Evolutionary conservation across 306 rosid species (phyloP).

Genomic region (Morella rubra): DNA sequence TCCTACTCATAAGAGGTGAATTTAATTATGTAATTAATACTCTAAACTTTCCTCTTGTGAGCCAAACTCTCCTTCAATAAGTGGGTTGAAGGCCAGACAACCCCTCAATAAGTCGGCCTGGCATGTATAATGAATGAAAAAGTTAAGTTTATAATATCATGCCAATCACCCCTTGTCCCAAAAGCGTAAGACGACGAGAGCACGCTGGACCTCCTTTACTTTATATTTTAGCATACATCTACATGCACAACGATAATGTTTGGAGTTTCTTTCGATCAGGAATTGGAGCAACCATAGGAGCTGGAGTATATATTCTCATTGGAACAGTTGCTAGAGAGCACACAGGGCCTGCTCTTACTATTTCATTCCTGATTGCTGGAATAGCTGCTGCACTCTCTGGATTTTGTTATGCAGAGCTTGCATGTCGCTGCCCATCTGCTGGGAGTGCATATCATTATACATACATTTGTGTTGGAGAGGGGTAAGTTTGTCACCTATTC

Average conservation of each 20-base stretch:
- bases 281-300: constrained; percentile 93
- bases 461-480: constrained; percentile 94
- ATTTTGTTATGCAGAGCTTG: constrained; percentile 90
- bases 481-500: constrained; percentile 41
- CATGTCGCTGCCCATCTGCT: constrained; percentile 95
- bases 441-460: constrained; percentile 97
- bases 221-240: background rate
- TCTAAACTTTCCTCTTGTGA: too few species aligned
- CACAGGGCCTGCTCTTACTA: constrained; percentile 82
- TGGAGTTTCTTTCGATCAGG: constrained; percentile 48
- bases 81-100: too few species aligned
- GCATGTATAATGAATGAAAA: too few species aligned
- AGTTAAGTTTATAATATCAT: too few species aligned
- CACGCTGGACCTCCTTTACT: too few species aligned
- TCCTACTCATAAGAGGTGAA: too few species aligned
- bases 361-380: constrained; percentile 81
- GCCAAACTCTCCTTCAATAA: too few species aligned
- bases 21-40: too few species aligned
- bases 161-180: too few species aligned
- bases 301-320: constrained; percentile 96
- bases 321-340: constrained; percentile 97
- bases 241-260: background rate
- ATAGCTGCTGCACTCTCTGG: constrained; percentile 91
- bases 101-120: too few species aligned
- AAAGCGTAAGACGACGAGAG: too few species aligned